These are phyloP conservation scores for Chionographis japonica DNA, from an alignment of 106 monocot genomes.

Conservation along the genomic window DNA sequence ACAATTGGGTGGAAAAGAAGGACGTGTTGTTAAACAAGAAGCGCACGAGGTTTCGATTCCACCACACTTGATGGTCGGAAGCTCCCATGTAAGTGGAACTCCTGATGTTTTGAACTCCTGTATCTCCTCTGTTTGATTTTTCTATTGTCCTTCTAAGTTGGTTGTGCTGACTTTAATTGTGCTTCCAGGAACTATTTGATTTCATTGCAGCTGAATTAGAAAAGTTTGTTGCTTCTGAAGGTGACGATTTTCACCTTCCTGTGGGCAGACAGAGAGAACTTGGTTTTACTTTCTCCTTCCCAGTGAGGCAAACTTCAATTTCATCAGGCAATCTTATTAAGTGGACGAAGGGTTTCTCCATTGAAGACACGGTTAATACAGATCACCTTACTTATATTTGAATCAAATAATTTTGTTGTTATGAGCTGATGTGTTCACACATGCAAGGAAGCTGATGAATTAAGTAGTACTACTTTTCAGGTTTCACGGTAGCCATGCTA, in stretches of 20 bases:
- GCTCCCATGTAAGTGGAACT: slow-evolving; percentile 38
- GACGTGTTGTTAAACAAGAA: slow-evolving; percentile 60
- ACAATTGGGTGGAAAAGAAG: slow-evolving; percentile 68
- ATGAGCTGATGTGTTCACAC: too few relatives aligned
- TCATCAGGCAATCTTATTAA: slow-evolving; percentile 84
- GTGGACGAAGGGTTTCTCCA: slow-evolving; percentile 95
- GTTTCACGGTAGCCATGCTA: too few relatives aligned
- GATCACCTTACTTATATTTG: not conserved
- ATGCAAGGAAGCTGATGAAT: too few relatives aligned
- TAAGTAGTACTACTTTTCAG: too few relatives aligned
- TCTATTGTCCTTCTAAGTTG: not conserved
- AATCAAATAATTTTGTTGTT: not conserved
- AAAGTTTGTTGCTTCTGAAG: slow-evolving; percentile 73
- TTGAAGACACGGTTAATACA: slow-evolving; percentile 60
- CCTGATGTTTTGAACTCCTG: not conserved
- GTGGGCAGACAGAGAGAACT: slow-evolving; percentile 77
- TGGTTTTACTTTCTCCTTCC: slow-evolving; percentile 99
- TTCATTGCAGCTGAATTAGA: slow-evolving; percentile 75
- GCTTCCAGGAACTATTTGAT: slow-evolving; percentile 89
- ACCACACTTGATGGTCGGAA: slow-evolving; percentile 73
- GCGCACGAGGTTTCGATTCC: slow-evolving; percentile 72
- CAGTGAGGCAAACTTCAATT: slow-evolving; percentile 85
- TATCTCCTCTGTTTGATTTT: not conserved
- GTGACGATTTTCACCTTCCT: slow-evolving; percentile 51
- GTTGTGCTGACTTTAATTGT: not conserved